phyloP scores from a whole-genome alignment of 2,329 filamentous ascomycete genomes.

The Apiospora marii region DNA sequence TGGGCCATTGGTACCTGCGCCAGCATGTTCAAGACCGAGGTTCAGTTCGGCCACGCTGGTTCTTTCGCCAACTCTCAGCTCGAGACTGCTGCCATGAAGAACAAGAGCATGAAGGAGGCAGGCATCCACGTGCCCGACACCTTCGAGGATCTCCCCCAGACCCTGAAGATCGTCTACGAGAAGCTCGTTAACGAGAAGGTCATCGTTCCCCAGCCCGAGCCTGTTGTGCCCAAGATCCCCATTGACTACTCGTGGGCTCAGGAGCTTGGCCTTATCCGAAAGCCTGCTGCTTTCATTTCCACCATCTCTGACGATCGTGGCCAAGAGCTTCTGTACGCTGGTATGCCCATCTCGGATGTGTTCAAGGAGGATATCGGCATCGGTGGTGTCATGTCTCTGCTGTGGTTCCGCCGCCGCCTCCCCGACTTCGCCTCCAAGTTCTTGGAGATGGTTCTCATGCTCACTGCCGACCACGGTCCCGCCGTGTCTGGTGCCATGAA shows the following conservation, averaged over 20 bases:
- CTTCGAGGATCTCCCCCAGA: constrained; percentile 89
- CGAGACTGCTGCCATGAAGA: constrained; percentile 96
- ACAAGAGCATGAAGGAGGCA: constrained; percentile 94
- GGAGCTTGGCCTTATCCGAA: constrained; percentile 98
- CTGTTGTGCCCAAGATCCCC: constrained; percentile 96
- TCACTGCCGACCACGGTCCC: constrained; percentile 98
- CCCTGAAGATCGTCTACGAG: constrained; percentile 85
- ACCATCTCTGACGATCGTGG: constrained; percentile 99
- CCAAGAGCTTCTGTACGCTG: constrained; percentile 97
- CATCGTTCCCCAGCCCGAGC: constrained; percentile 87
- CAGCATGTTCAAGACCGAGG: constrained; percentile 99
- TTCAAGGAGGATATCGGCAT: constrained; percentile 99
- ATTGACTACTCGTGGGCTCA: constrained; percentile 99
- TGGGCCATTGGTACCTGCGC: constrained; percentile 99
- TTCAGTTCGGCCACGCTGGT: constrained; percentile 98
- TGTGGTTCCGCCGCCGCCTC: constrained; percentile 99
- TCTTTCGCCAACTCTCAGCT: constrained; percentile 99
- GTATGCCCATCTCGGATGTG: constrained; percentile 99
- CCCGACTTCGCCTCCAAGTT: constrained; percentile 98
- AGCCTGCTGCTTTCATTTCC: constrained; percentile 99
- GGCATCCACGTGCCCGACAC: constrained; percentile 95
- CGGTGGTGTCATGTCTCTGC: constrained; percentile 98
- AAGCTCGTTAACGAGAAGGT: constrained; percentile 84
- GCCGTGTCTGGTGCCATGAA: constrained; percentile 99
- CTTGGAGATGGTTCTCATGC: constrained; percentile 99